phyloP scores from a whole-genome alignment of 2,329 filamentous ascomycete genomes.

The Didymella exigua region DNA sequence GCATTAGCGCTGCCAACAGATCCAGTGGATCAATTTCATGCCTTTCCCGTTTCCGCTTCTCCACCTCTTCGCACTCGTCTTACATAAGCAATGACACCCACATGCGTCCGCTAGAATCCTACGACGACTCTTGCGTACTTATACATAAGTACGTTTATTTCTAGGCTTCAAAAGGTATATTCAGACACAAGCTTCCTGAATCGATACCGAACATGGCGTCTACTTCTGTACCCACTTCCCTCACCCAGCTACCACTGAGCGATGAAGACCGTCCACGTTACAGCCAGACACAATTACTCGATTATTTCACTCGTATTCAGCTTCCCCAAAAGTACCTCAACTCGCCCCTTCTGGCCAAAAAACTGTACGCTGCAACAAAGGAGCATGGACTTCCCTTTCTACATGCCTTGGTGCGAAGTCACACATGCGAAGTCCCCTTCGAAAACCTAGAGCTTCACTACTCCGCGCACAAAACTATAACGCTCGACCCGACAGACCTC shows the following conservation, averaged over 20 bases:
- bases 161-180: not conserved
- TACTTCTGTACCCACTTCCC: not conserved
- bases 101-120: not conserved
- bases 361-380: conserved; percentile 2
- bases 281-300: conserved; percentile 4
- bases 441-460: conserved; percentile 45
- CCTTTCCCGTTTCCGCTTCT: not conserved
- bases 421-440: conserved; percentile 7
- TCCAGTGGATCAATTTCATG: not conserved
- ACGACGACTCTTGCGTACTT: not conserved
- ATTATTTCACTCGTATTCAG: conserved; percentile 11
- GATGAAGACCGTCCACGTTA: conserved; percentile 14
- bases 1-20: not conserved
- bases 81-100: not conserved
- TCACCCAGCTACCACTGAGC: conserved; percentile 11
- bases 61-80: not conserved
- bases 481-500: conserved; percentile 53
- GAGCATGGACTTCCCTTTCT: conserved; percentile 15
- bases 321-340: conserved; percentile 9
- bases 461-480: conserved; percentile 41
- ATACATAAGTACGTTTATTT: not conserved
- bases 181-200: not conserved
- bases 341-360: conserved; percentile 8
- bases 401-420: conserved; percentile 8
- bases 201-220: not conserved